Percentiles rank a stretch among this genome's conserved stretches.
Evolutionary conservation across 2,329 filamentous ascomycete genomes (phyloP).

Genomic region (Annulohypoxylon truncatum): DNA sequence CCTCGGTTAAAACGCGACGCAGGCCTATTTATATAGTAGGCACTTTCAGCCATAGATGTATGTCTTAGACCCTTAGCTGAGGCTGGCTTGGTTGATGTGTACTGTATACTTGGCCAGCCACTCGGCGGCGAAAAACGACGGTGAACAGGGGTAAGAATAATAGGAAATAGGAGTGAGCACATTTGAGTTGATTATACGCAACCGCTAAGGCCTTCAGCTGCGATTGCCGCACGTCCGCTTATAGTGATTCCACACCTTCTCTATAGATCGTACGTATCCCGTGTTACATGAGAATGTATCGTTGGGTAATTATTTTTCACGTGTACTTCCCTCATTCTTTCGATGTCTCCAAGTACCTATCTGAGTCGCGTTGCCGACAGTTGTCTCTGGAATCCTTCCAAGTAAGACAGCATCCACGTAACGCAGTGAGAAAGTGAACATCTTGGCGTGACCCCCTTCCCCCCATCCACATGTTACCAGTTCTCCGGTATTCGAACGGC

Average conservation of each 20-base stretch:
- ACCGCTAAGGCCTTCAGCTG: conserved; percentile 8
- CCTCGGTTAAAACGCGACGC: conserved; percentile 8
- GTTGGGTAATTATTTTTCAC: no score
- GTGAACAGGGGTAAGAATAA: not conserved
- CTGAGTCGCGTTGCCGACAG: not conserved
- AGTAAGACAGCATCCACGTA: not conserved
- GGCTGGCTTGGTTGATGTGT: not conserved
- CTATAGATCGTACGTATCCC: not conserved
- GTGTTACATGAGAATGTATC: not conserved
- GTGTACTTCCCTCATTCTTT: no score
- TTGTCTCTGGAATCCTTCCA: not conserved
- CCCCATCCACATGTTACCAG: not conserved
- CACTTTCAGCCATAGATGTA: not conserved
- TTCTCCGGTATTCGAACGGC: not conserved
- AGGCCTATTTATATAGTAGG: not conserved
- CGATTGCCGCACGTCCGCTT: conserved; percentile 16
- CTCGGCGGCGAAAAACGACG: conserved; percentile 3
- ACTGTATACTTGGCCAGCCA: conserved; percentile 6
- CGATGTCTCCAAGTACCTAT: not conserved
- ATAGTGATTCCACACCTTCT: conserved; percentile 6
- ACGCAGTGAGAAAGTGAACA: not conserved
- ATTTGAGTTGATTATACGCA: conserved; percentile 30
- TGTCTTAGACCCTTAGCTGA: not conserved
- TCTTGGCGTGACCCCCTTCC: not conserved
- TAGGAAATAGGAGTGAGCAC: conserved; percentile 29